Percentiles rank a stretch among this genome's conserved stretches.
Conservation (phyloP, 495 filamentous ascomycete genomes). For the Penicillium coprophilum region DNA sequence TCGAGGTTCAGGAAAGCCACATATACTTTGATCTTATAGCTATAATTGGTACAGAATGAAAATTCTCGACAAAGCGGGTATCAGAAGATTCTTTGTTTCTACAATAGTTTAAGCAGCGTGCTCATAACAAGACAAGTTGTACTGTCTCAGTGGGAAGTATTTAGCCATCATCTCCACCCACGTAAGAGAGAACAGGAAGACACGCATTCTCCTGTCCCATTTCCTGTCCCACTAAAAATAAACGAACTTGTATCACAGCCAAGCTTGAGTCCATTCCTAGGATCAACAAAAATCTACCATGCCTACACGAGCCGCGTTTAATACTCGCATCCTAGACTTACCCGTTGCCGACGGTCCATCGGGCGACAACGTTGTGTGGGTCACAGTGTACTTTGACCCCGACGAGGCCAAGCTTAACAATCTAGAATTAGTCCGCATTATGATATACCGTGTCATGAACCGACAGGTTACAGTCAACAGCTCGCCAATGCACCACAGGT, state of each 20-base stretch:
- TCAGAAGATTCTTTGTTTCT: background rate
- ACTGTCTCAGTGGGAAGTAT: background rate
- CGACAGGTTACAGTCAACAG: background rate
- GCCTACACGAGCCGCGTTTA: background rate
- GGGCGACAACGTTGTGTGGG: background rate
- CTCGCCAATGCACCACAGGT: background rate
- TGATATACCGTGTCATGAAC: conserved; percentile 1
- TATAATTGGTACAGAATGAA: background rate
- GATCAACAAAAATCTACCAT: background rate
- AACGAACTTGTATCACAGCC: background rate
- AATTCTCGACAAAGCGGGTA: background rate
- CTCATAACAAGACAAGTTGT: too few relatives aligned
- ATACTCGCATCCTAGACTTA: background rate
- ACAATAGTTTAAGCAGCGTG: background rate
- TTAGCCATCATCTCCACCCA: background rate
- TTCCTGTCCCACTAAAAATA: background rate
- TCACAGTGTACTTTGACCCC: background rate
- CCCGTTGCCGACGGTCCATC: background rate
- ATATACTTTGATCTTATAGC: background rate
- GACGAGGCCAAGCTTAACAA: background rate
- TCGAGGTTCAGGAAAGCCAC: background rate
- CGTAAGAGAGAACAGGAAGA: background rate
- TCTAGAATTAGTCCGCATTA: background rate
- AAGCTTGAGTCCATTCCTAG: background rate
- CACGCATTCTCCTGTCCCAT: background rate